phyloP scores from a whole-genome alignment of 2,329 filamentous ascomycete species.

The Alternaria sp. region DNA sequence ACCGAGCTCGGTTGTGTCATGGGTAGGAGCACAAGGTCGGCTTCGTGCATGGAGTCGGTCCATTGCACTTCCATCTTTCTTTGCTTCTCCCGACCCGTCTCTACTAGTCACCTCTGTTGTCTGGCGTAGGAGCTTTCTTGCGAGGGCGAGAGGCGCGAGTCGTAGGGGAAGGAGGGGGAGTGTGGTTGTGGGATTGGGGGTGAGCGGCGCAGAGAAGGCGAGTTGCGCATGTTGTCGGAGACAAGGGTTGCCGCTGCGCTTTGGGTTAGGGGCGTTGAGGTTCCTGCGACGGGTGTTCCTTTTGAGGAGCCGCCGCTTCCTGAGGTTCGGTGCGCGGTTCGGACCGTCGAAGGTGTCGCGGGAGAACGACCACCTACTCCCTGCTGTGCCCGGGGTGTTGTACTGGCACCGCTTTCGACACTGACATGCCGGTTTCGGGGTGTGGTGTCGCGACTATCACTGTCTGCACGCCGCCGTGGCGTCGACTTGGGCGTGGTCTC shows the following conservation, averaged over 20 bases:
- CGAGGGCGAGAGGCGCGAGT: constrained; percentile 31
- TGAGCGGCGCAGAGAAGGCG: constrained; percentile 39
- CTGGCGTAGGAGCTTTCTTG: constrained; percentile 34
- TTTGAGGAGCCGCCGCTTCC: constrained; percentile 38
- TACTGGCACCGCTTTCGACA: constrained; percentile 39
- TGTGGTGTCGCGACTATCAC: constrained; percentile 42
- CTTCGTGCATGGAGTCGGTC: constrained; percentile 42
- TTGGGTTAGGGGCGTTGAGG: constrained; percentile 34
- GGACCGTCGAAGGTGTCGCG: constrained; percentile 42
- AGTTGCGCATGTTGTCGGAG: constrained; percentile 34
- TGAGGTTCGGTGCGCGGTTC: constrained; percentile 33
- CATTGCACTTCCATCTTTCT: constrained; percentile 47
- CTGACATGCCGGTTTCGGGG: constrained; percentile 40
- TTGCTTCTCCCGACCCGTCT: constrained; percentile 39
- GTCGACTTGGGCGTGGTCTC: constrained; percentile 36
- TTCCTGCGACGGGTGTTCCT: constrained; percentile 30
- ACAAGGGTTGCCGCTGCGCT: constrained; percentile 39
- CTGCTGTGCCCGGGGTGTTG: constrained; percentile 41
- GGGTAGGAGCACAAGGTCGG: constrained; percentile 41
- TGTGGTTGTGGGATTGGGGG: constrained; percentile 28
- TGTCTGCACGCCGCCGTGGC: constrained; percentile 29
- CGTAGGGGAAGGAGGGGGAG: constrained; percentile 25
- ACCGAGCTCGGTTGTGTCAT: constrained; percentile 28
- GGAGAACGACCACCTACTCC: constrained; percentile 39
- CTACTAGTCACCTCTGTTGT: constrained; percentile 41